Base-by-base conservation (phyloP, 1,284 basidiomycete genomes). In the Marasmius fiardii region DNA sequence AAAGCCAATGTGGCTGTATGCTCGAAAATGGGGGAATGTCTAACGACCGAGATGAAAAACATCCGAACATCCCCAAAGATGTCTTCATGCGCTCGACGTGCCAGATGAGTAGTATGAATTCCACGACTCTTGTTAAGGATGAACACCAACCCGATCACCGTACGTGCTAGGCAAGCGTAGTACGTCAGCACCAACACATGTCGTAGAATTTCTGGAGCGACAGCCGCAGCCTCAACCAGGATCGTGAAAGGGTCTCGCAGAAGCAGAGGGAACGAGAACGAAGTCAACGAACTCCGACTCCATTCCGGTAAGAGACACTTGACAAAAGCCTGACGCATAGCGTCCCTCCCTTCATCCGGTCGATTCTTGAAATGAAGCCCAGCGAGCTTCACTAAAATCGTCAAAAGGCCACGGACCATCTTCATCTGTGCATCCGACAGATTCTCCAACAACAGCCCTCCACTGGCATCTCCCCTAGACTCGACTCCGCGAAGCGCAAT, bases 251-350 rank as follows among this genome's bases (percentile, higher is more conserved):
- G 94, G 66, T 96, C 91, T 18, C 93, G 81, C 7, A 93, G 80
- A 10, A 96, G 84, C 0, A 95, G 74, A 1, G 93, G 93, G 60
- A 86, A 88, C 0, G 88, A 78, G 67, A 88, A 82, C 43, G 90
- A 80, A 59, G 85, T 81, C 67, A 92, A 67, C 14, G 88, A 81
- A 5, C 87, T 88, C 41, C 92, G 83, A 64, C 90, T 93, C 91
- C 92, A 95, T 68, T 95, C 93, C 1, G 93, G 93, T 28, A 95
- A 67, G 33, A 95, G 74, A 8, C 93, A 82, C 63, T 94, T 93
- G 73, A 95, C 86, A 61, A 96, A 88, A 0, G 91, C 91, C 56
- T 94, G 92, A 35, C 88, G 81, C 56, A 88, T 79, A 2, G 85
- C 82, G 61, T 90, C 84, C 47, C 80, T 75, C 14, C 88, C 85